Base-by-base conservation (phyloP, 805 yeast species). In the Candida mattraensis region DNA sequence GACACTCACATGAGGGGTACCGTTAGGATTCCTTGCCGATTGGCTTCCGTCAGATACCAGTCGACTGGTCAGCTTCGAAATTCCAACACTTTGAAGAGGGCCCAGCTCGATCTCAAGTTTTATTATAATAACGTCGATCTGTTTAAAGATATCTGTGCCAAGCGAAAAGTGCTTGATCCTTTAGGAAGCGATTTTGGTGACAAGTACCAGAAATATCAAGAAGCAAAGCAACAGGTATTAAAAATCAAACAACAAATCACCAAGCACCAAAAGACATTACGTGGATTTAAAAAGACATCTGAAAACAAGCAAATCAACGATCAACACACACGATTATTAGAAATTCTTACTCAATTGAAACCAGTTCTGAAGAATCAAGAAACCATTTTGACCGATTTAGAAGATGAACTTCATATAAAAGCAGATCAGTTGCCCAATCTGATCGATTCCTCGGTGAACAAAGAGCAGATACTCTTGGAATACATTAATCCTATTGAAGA, bases 391-490 rank as follows among this genome's bases (percentile, higher is more conserved):
- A 60, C 46, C 7, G 35, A 27, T 1, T 40, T 70, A 3, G 69
- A 76, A 12, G 54, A 61, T 5, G 48, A 55, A 3, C 56, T 81
- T 0, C 55, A 58, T 22, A 39, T 51, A 0, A 57, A 60, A 10
- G 74, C 76, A 1, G 78, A 74, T 7, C 54, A 65, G 0, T 58
- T 85, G n/a, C 95, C 95, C 0, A 85, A 84, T 50, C 53, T 72
- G 15, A 58, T 83, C 0, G 78, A 76, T 39, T 56, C 66, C 0
- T 48, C 69, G 0, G 86, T 78, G 0, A 61, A 64, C 1, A 43
- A 54, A 1, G 54, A 61, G 9, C 72, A 72, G 15, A 64, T 69
- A 16, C 51, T 80, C 1, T 71, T 76, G 5, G 64, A 69, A 18
- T 74, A 74, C 59, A 60, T 85, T 21, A 80, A 83, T 41, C 69